phyloP scores from a whole-genome alignment of 2,329 filamentous ascomycete genomes.

The Hirsutella rhossiliensis region DNA sequence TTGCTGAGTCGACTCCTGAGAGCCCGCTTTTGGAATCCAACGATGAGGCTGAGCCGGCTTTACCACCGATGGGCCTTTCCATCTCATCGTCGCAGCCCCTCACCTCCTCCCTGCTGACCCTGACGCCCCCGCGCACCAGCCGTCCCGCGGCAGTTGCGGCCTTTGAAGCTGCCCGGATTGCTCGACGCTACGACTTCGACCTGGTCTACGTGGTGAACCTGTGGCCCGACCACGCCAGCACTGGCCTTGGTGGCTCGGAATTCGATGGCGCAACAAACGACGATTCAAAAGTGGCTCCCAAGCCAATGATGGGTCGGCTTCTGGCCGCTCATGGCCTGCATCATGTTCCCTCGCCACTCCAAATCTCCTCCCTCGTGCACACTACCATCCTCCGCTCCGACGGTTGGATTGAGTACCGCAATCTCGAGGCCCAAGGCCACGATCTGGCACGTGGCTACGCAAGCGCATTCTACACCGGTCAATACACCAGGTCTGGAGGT shows the following conservation, averaged over 20 bases:
- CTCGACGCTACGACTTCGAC: conserved; percentile 43
- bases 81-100: conserved; percentile 12
- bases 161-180: conserved; percentile 42
- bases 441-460: conserved; percentile 41
- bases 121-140: conserved; percentile 31
- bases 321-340: conserved; percentile 43
- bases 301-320: conserved; percentile 33
- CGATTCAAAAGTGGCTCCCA: conserved; percentile 5
- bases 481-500: conserved; percentile 16
- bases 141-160: conserved; percentile 35
- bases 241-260: background rate
- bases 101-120: conserved; percentile 24
- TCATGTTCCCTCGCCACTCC: conserved; percentile 37
- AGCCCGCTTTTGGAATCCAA: conserved; percentile 5
- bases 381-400: conserved; percentile 33
- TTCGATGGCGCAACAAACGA: conserved; percentile 3
- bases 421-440: conserved; percentile 24
- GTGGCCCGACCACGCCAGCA: conserved; percentile 29
- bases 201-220: conserved; percentile 47
- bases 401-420: conserved; percentile 41
- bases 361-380: conserved; percentile 37
- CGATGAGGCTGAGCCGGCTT: conserved; percentile 3
- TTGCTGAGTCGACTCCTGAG: conserved; percentile 31
- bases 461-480: conserved; percentile 37
- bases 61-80: conserved; percentile 10